Evolutionary conservation across 177 flowering plant species (phyloP).

Genomic region (Vitis hybrid): DNA sequence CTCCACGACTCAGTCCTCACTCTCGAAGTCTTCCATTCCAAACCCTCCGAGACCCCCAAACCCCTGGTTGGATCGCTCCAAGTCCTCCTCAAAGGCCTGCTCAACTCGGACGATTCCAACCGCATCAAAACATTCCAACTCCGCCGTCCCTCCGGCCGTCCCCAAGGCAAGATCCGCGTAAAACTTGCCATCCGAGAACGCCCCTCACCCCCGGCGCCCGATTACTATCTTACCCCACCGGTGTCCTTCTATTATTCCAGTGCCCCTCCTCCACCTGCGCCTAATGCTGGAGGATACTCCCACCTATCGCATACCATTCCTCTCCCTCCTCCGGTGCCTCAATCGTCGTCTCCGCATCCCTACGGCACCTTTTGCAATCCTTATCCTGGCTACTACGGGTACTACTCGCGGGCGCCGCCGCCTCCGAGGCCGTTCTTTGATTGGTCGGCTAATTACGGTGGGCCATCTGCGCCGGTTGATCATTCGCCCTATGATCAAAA

Average conservation of each 20-base stretch:
- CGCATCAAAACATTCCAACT: conserved; percentile 42
- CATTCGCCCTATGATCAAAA: conserved; percentile 46
- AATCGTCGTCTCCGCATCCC: conserved; percentile 21
- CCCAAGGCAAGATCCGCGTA: conserved; percentile 77
- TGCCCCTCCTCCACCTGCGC: conserved; percentile 39
- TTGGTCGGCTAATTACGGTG: conserved; percentile 33
- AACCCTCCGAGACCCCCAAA: conserved; percentile 65
- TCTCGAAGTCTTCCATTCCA: conserved; percentile 77
- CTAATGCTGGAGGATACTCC: conserved; percentile 35
- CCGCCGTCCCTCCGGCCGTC: conserved; percentile 85
- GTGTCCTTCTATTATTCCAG: conserved; percentile 38
- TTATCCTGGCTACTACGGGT: conserved; percentile 38
- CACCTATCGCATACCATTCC: conserved; percentile 23
- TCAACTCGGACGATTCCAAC: conserved; percentile 29
- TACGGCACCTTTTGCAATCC: conserved; percentile 37
- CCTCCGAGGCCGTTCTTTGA: conserved; percentile 52
- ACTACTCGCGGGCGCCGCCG: conserved; percentile 34
- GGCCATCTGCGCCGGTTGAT: conserved; percentile 74
- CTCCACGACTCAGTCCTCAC: conserved; percentile 42
- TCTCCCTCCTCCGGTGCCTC: conserved; percentile 17
- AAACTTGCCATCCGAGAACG: conserved; percentile 57
- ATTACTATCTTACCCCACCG: conserved; percentile 46
- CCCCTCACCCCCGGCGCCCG: conserved; percentile 30
- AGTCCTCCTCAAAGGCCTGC: conserved; percentile 40
- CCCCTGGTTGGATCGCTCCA: conserved; percentile 65